phyloP scores from a whole-genome alignment of 345 rosid genomes.

The Dipteronia dyeriana region DNA sequence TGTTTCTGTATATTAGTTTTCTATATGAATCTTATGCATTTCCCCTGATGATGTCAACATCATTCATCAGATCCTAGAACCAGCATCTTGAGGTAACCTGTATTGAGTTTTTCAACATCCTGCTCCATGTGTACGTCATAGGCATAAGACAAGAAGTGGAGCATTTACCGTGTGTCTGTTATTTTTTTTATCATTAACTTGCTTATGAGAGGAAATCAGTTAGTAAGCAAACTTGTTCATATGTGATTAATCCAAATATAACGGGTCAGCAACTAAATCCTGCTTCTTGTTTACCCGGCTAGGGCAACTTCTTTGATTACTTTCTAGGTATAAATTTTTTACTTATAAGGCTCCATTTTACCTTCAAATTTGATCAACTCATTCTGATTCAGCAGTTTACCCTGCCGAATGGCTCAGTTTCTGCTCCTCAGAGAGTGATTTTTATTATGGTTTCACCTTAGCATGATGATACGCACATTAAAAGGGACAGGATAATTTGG shows the following conservation, averaged over 20 bases:
- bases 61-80: not conserved
- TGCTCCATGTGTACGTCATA: not conserved
- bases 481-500: not conserved
- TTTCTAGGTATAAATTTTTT: not conserved
- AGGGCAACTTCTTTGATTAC: not conserved
- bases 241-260: not conserved
- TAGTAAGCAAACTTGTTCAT: too few species aligned
- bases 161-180: not conserved
- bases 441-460: not conserved
- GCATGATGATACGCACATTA: not conserved
- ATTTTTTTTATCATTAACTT: not conserved
- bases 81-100: not conserved
- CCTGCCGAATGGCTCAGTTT: not conserved
- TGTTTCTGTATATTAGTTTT: not conserved
- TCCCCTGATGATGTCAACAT: not conserved
- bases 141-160: not conserved
- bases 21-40: conserved; percentile 10
- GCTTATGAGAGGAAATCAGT: too few species aligned
- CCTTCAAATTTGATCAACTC: not conserved
- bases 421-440: not conserved
- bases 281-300: not conserved
- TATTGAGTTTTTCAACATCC: not conserved
- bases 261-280: not conserved
- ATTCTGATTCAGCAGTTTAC: not conserved
- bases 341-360: not conserved